Evolutionary conservation across 2,329 filamentous ascomycete genomes (phyloP), one percentile per base, ranked within the genome.

Genomic region (Blastomyces emzantsi): DNA sequence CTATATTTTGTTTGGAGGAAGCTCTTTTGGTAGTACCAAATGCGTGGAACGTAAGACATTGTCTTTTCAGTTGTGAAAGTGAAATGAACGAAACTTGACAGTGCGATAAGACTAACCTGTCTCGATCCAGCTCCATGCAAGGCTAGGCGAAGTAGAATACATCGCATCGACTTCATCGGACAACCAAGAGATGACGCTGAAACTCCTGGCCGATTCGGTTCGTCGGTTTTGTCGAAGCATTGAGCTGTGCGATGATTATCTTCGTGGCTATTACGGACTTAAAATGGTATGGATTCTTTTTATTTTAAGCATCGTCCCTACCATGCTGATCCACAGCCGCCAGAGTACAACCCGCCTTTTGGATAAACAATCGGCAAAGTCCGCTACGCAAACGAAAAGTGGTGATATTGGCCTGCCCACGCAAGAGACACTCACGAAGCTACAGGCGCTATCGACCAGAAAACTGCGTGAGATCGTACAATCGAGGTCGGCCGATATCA

Each of bases 231-330:
- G 89, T 73, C 85, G 94, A 70, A 94, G 92, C 71, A 85, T 97
- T 67, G 94, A 99, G 78, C 83, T 99, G 61, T 97, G 94, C 72
- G 90, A 97, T 70, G 87, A 92, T 73, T 97, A 97, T 73, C 77
- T 97, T 66, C 86, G 94, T 66, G 94, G 92, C 0, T 96, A 92
- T 74, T 97, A 96, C 75, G 94, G 94, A 7, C 79, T 99, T 65
- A 94, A 93, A 74, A 75, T 92, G 75, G 88, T 92, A 76, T 92
- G 75, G 83, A 68, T n/a, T 11, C 9, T 60, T 33, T 22, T 43
- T 36, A 17, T 28, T 51, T 51, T 28, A n/a, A 52, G 25, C 17
- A 15, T n/a, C 59, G 67, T 3, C 61, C 66, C 41, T 9, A 19
- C 25, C 25, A 57, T 57, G 41, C 61, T 62, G 17, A 62, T 39